Conservation (phyloP, 2,329 filamentous ascomycete genomes). For the Parascedosporium putredinis region DNA sequence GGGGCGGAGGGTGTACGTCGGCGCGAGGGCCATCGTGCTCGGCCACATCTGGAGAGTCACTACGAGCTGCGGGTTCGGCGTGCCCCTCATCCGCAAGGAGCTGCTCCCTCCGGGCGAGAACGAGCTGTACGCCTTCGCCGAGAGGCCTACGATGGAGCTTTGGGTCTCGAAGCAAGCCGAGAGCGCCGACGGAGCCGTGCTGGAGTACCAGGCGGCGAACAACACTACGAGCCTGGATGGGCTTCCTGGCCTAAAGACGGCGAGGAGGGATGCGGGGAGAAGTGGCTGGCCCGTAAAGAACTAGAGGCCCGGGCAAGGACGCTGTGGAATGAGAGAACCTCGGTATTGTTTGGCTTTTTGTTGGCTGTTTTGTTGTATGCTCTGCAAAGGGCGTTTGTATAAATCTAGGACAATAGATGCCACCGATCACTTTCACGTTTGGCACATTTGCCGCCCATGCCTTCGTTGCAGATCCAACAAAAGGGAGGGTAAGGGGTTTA, state of each 20-base stretch:
- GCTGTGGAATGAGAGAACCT: slow-evolving; percentile 19
- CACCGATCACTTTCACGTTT: no score
- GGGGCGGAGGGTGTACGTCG: slow-evolving; percentile 24
- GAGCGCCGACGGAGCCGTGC: slow-evolving; percentile 30
- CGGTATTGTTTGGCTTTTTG: slow-evolving; percentile 22
- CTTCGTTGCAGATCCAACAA: no score
- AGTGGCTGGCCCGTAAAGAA: slow-evolving; percentile 21
- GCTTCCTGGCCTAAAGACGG: slow-evolving; percentile 43
- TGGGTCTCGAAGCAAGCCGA: slow-evolving; percentile 39
- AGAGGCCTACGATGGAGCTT: slow-evolving; percentile 44
- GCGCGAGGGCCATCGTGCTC: slow-evolving; percentile 49
- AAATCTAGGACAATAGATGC: no score
- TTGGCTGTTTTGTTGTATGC: slow-evolving; percentile 13
- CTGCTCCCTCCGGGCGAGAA: slow-evolving; percentile 20
- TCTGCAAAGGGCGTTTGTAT: slow-evolving; percentile 5
- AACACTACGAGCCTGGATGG: slow-evolving; percentile 50
- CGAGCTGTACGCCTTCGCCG: slow-evolving; percentile 34
- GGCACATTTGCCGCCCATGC: no score
- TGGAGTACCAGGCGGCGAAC: slow-evolving; percentile 44
- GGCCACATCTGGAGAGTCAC: slow-evolving; percentile 55
- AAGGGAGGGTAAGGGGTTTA: not conserved
- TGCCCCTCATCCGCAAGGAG: slow-evolving; percentile 39
- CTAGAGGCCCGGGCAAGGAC: slow-evolving; percentile 16
- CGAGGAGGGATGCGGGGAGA: slow-evolving; percentile 39
- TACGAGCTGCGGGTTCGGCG: slow-evolving; percentile 56